These are phyloP conservation scores for Leishmania mexicana DNA, from an alignment of 208 protist species.

Conservation along the genomic window DNA sequence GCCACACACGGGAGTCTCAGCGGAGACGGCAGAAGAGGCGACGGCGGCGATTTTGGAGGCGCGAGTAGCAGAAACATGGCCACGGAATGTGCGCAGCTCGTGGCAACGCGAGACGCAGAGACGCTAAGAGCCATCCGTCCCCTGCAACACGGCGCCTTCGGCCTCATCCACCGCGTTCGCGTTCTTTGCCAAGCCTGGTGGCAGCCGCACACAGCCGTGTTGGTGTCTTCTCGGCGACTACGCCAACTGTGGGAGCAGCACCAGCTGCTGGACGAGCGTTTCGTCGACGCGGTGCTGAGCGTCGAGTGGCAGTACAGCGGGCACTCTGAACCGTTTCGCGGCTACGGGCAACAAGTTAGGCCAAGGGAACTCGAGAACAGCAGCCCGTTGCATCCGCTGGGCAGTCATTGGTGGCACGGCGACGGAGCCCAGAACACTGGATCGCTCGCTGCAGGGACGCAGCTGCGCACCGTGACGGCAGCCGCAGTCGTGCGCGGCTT, in stretches of 20 bases:
- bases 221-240: conserved; percentile 39
- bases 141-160: conserved; percentile 23
- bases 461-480: conserved; percentile 20
- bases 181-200: conserved; percentile 71
- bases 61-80: neutral
- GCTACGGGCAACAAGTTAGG: conserved; percentile 9
- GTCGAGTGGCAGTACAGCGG: conserved; percentile 52
- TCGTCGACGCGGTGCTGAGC: conserved; percentile 65
- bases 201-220: conserved; percentile 50
- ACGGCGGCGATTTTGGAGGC: neutral
- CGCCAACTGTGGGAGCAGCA: conserved; percentile 43
- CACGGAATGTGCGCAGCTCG: conserved; percentile 6
- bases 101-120: conserved; percentile 18
- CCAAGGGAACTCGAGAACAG: neutral
- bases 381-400: neutral
- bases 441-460: conserved; percentile 2
- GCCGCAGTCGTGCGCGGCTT: conserved; percentile 42
- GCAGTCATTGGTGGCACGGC: neutral
- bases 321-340: conserved; percentile 11
- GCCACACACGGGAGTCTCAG: neutral
- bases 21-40: neutral
- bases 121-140: conserved; percentile 11
- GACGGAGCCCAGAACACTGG: neutral
- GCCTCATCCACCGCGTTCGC: conserved; percentile 45
- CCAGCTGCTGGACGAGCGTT: conserved; percentile 41